A percentile compares a stretch with the other conserved stretches of the same genome.
phyloP scores from a whole-genome alignment of 2,329 filamentous ascomycete genomes.

The Aspergillus jensenii region DNA sequence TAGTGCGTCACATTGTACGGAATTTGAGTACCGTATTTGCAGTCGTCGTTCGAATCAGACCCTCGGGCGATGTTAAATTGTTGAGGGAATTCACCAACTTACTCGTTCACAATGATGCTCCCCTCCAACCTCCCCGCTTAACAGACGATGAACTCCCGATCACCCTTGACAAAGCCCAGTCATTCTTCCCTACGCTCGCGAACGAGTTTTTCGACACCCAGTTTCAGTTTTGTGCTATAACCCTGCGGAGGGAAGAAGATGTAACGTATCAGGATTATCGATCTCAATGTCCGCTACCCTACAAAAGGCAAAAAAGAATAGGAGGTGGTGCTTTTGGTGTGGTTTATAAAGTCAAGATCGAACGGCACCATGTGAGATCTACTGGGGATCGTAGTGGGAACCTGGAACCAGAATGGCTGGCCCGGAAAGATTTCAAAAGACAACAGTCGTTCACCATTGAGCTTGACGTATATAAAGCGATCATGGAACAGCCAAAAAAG shows the following conservation, averaged over 20 bases:
- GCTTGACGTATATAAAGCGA: constrained; percentile 34
- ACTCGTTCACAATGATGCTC: not conserved
- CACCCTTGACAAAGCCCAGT: not conserved
- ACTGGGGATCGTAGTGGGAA: constrained; percentile 13
- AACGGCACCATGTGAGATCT: constrained; percentile 34
- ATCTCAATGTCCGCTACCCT: constrained; percentile 29
- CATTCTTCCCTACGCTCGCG: constrained; percentile 15
- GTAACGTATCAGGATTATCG: constrained; percentile 21
- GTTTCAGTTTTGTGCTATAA: constrained; percentile 34
- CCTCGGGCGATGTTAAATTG: constrained; percentile 22
- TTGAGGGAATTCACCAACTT: constrained; percentile 14
- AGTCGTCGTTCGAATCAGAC: constrained; percentile 31
- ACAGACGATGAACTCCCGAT: constrained; percentile 13
- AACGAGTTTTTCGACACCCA: constrained; percentile 33
- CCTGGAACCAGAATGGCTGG: constrained; percentile 20
- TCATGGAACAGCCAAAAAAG: constrained; percentile 31
- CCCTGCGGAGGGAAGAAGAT: constrained; percentile 28
- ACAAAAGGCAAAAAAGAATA: constrained; percentile 31
- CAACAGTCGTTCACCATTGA: constrained; percentile 23
- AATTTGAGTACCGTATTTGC: constrained; percentile 33
- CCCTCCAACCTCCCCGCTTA: not conserved
- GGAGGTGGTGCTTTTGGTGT: constrained; percentile 35
- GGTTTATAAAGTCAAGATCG: constrained; percentile 31
- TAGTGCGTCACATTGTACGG: not conserved
- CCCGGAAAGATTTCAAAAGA: constrained; percentile 40